A percentile compares a stretch with the other conserved stretches of the same genome.
Evolutionary conservation across 768 basidiomycete species (phyloP).

Genomic region (Phlebiopsis gigantea): DNA sequence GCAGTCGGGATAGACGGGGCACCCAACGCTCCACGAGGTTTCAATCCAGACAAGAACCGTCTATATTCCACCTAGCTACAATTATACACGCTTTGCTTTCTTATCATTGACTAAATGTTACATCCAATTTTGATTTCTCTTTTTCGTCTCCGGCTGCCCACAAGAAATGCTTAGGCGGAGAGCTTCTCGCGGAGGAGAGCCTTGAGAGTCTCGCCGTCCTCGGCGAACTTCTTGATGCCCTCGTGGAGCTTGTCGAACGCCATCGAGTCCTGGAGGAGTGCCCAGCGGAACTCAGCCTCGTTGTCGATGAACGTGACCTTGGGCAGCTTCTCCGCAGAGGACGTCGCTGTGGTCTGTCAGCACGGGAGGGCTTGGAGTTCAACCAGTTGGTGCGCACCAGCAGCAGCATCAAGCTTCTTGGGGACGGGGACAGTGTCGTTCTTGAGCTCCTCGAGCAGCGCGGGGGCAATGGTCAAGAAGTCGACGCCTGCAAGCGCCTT

Average conservation of each 20-base stretch:
- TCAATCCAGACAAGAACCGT: not conserved
- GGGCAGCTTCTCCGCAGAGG: constrained; percentile 52
- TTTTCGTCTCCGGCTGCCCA: too few species aligned
- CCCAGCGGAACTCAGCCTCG: constrained; percentile 95
- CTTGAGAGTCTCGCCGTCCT: constrained; percentile 91
- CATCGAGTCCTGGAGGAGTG: constrained; percentile 89
- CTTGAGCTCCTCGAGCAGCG: constrained; percentile 90
- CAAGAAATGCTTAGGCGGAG: constrained; percentile 29
- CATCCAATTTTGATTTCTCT: not conserved
- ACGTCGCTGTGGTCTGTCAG: constrained; percentile 30
- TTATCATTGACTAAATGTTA: not conserved
- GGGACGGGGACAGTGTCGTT: constrained; percentile 72
- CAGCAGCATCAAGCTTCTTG: constrained; percentile 70
- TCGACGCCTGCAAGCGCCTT: constrained; percentile 93
- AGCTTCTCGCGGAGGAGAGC: constrained; percentile 67
- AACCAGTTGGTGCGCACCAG: constrained; percentile 39
- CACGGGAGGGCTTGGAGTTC: not conserved
- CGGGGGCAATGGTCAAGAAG: constrained; percentile 92
- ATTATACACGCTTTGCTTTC: constrained; percentile 1
- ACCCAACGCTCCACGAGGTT: too few species aligned
- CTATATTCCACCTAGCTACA: constrained; percentile 1
- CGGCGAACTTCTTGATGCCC: constrained; percentile 97
- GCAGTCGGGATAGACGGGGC: too few species aligned
- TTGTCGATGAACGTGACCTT: constrained; percentile 88
- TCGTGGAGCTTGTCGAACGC: constrained; percentile 99